Evolutionary conservation across 2,329 filamentous ascomycete species (phyloP).

Genomic region (Bipolaris bicolor): DNA sequence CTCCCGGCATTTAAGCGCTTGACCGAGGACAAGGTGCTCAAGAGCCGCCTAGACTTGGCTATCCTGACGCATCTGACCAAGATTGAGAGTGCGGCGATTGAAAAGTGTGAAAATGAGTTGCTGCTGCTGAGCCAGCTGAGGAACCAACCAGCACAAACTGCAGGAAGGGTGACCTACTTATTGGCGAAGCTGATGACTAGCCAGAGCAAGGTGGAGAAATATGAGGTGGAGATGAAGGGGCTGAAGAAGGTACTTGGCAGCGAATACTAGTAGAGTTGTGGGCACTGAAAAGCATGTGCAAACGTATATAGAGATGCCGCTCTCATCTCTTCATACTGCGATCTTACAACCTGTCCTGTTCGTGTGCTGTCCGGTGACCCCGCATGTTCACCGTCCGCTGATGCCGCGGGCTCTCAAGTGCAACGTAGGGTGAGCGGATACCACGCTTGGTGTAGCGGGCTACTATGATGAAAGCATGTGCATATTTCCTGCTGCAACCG

Average conservation of each 20-base stretch:
- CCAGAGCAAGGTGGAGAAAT: conserved; percentile 74
- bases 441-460: neutral
- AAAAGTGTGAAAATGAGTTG: conserved; percentile 80
- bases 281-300: neutral
- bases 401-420: neutral
- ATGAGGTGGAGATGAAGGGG: conserved; percentile 72
- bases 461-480: neutral
- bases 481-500: neutral
- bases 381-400: neutral
- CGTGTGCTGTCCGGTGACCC: neutral
- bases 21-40: conserved; percentile 72
- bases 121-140: conserved; percentile 72
- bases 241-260: conserved; percentile 73
- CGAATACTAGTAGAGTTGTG: conserved; percentile 49
- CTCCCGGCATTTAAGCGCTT: conserved; percentile 79
- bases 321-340: neutral
- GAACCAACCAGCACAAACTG: conserved; percentile 71
- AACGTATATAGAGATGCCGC: neutral
- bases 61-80: conserved; percentile 72
- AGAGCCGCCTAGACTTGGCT: conserved; percentile 71
- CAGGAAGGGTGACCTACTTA: conserved; percentile 72
- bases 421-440: neutral
- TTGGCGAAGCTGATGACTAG: conserved; percentile 73
- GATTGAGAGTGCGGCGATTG: conserved; percentile 74
- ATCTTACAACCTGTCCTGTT: neutral